A percentile compares a stretch with the other conserved stretches of the same genome.
Evolutionary conservation across 345 rosid species (phyloP).

Genomic region (Linum trigynum): DNA sequence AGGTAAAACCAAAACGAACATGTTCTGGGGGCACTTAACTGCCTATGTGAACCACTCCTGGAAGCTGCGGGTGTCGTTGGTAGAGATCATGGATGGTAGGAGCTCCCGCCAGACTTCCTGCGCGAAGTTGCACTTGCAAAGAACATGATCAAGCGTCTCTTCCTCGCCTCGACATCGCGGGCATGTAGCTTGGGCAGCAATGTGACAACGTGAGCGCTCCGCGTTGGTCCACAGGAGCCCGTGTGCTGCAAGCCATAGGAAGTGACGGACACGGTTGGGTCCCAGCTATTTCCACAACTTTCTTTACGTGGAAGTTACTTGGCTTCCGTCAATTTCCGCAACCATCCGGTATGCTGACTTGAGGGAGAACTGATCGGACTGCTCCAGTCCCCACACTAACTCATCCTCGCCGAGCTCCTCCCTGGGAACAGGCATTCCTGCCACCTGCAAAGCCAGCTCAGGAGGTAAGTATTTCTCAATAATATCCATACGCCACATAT

Average conservation of each 20-base stretch:
- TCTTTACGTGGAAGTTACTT: not conserved
- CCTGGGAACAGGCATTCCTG: no score
- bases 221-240: not conserved
- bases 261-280: not conserved
- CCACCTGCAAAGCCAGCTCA: not conserved
- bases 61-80: no score
- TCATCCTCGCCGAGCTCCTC: not conserved
- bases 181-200: not conserved
- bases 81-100: no score
- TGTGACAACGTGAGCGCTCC: not conserved
- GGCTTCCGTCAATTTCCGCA: not conserved
- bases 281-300: not conserved
- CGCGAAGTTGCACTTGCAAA: not conserved
- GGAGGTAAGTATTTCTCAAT: not conserved
- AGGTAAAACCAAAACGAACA: no score
- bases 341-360: not conserved
- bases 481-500: not conserved
- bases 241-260: not conserved
- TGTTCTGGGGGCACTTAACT: no score
- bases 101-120: no score
- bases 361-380: not conserved
- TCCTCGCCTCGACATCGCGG: not conserved
- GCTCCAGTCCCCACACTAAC: not conserved
- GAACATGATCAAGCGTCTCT: not conserved
- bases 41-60: no score